Conservation (phyloP, 352 stramenopile species). For the Phytophthora pisi region DNA sequence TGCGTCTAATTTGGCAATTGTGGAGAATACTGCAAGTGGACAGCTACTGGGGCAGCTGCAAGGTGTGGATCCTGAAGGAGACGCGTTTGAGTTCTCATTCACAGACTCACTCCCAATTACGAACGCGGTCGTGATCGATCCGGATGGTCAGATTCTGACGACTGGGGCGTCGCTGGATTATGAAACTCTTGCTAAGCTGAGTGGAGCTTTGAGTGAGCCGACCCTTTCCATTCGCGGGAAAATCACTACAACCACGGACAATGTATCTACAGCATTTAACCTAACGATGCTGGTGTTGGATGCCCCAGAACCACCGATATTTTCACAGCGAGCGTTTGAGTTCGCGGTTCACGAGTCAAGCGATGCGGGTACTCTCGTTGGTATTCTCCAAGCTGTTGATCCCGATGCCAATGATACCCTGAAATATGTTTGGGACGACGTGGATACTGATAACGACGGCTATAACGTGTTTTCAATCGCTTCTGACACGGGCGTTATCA, state of each 20-base stretch:
- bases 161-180: constrained; percentile 25
- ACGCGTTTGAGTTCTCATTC: constrained; percentile 47
- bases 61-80: constrained; percentile 52
- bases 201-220: constrained; percentile 7
- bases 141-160: constrained; percentile 21
- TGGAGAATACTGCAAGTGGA: constrained; percentile 40
- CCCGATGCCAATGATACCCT: constrained; percentile 44
- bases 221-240: constrained; percentile 19
- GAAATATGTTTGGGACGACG: constrained; percentile 26
- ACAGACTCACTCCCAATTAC: constrained; percentile 33
- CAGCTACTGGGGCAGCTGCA: constrained; percentile 41
- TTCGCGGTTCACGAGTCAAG: constrained; percentile 52
- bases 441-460: constrained; percentile 1
- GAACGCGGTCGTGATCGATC: constrained; percentile 19
- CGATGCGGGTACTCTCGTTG: constrained; percentile 35
- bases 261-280: constrained; percentile 20
- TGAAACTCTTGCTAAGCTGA: constrained; percentile 19
- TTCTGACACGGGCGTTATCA: constrained; percentile 21
- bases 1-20: constrained; percentile 29
- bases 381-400: constrained; percentile 46
- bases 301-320: constrained; percentile 21
- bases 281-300: constrained; percentile 24
- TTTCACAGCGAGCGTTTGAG: constrained; percentile 14
- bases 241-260: constrained; percentile 9
- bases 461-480: constrained; percentile 23